Evolutionary conservation across 805 yeast genomes (phyloP).

Genomic region (Ogataea methylovora): DNA sequence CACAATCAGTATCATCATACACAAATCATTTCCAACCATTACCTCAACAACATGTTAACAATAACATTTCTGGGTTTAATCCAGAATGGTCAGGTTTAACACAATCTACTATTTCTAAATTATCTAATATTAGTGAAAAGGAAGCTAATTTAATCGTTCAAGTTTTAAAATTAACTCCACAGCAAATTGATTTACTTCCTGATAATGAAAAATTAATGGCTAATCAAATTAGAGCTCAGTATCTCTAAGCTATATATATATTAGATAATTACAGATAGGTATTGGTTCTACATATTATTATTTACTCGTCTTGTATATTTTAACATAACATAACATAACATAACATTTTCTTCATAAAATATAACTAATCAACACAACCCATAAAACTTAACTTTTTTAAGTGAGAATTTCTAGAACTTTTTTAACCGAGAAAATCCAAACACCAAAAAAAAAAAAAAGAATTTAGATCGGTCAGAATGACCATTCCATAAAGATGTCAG

Average conservation of each 20-base stretch:
- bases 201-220: conserved; percentile 50
- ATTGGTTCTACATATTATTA: too few species aligned
- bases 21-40: conserved; percentile 10
- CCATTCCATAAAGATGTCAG: too few species aligned
- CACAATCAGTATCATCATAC: conserved; percentile 4
- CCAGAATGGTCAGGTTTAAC: conserved; percentile 45
- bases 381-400: too few species aligned
- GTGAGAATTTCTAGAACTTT: too few species aligned
- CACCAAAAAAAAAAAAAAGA: too few species aligned
- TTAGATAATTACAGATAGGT: too few species aligned
- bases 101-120: conserved; percentile 39
- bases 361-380: too few species aligned
- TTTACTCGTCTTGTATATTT: too few species aligned
- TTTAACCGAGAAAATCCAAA: too few species aligned
- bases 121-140: conserved; percentile 42
- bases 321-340: neutral
- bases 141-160: conserved; percentile 53
- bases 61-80: conserved; percentile 7
- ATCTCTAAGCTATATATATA: conserved; percentile 25
- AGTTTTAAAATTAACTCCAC: conserved; percentile 41
- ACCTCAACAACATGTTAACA: conserved; percentile 1
- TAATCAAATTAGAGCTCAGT: conserved; percentile 45
- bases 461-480: too few species aligned
- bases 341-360: too few species aligned
- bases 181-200: conserved; percentile 42